A percentile compares a stretch with the other conserved stretches of the same genome.
These are phyloP conservation scores for Sporisorium iseilematis-ciliati DNA, from an alignment of 1,284 basidiomycete species.

Conservation along the genomic window DNA sequence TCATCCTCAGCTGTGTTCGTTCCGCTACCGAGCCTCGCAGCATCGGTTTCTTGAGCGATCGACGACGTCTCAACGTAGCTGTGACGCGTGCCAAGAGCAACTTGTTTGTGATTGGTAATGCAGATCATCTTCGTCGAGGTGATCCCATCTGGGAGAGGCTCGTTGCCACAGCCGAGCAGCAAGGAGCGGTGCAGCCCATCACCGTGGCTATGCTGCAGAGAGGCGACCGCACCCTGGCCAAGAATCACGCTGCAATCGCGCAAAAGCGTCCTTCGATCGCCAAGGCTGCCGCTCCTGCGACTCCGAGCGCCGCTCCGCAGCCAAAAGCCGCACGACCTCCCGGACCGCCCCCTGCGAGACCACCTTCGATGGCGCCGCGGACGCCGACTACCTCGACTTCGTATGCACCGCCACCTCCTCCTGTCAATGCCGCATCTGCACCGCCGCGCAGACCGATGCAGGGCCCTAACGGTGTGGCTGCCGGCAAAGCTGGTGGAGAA, in stretches of 20 bases:
- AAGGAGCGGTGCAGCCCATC: constrained; percentile 38
- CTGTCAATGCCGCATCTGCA: constrained; percentile 3
- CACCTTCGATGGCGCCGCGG: constrained; percentile 11
- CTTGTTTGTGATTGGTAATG: constrained; percentile 91
- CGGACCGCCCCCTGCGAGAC: constrained; percentile 16
- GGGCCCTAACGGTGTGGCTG: constrained; percentile 9
- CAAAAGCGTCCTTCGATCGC: constrained; percentile 12
- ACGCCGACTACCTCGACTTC: constrained; percentile 11
- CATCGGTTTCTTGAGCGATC: constrained; percentile 79
- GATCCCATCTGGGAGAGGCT: constrained; percentile 72
- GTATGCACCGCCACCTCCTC: constrained; percentile 26
- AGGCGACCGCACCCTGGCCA: constrained; percentile 41
- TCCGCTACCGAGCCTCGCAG: constrained; percentile 73
- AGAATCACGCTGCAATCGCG: constrained; percentile 19
- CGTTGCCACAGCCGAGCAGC: constrained; percentile 51
- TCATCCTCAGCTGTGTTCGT: constrained; percentile 96
- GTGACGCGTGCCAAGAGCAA: constrained; percentile 94
- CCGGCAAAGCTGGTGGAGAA: constrained; percentile 10
- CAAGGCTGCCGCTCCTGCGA: neutral
- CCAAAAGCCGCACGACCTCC: constrained; percentile 12
- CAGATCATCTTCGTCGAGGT: constrained; percentile 81
- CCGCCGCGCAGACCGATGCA: constrained; percentile 5
- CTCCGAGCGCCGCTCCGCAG: constrained; percentile 4
- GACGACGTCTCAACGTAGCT: constrained; percentile 80
- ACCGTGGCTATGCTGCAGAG: constrained; percentile 42